These are phyloP conservation scores for Venturiaceae sp. DNA, from an alignment of 2,329 filamentous ascomycete species.

Conservation along the genomic window DNA sequence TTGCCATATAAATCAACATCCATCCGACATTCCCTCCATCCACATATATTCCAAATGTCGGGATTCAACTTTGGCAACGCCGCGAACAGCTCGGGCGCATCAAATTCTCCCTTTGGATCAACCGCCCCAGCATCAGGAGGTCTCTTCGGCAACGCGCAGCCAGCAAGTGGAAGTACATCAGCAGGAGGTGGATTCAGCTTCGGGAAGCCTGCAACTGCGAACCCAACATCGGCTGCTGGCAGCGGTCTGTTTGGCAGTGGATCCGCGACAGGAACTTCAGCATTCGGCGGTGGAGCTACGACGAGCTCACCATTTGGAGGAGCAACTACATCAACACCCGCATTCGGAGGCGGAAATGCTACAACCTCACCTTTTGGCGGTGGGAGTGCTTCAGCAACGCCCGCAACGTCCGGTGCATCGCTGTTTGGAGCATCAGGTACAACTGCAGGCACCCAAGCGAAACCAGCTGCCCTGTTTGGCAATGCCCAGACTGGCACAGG, in stretches of 20 bases:
- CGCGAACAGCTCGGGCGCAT: not conserved
- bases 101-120: conserved; percentile 24
- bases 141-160: conserved; percentile 29
- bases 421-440: conserved; percentile 3
- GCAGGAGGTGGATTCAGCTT: not conserved
- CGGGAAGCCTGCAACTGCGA: not conserved
- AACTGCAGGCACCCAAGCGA: not conserved
- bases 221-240: not conserved
- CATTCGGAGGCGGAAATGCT: not conserved
- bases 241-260: not conserved
- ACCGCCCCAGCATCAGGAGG: conserved; percentile 19
- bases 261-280: conserved; percentile 5
- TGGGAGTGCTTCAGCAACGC: not conserved
- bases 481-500: not conserved
- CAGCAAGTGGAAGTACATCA: not conserved
- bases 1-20: not conserved
- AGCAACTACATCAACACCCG: not conserved
- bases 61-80: conserved; percentile 6
- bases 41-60: not conserved
- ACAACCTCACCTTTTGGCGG: not conserved
- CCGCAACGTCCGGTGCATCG: not conserved
- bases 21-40: not conserved
- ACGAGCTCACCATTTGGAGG: not conserved
- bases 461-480: not conserved
- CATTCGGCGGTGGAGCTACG: not conserved